Conservation (phyloP, 495 filamentous ascomycete genomes). For the Lophium mytilinum region DNA sequence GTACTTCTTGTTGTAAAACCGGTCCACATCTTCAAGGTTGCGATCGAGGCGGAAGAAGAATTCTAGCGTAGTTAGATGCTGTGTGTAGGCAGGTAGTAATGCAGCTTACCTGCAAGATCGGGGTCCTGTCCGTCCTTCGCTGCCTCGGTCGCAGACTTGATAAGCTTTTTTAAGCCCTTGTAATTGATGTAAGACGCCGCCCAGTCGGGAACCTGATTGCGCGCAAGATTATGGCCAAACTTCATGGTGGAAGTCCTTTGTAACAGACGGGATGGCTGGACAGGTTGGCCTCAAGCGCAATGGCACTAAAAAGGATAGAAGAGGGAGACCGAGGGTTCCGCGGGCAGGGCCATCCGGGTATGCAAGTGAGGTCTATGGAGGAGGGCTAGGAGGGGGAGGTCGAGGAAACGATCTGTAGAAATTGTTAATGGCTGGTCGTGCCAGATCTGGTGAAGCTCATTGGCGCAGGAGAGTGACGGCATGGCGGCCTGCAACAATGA, state of each 20-base stretch:
- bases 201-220: conserved; percentile 97
- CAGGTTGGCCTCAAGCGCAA: too few species aligned
- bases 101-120: conserved; percentile 56
- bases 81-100: neutral
- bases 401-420: too few species aligned
- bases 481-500: too few species aligned
- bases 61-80: conserved; percentile 40
- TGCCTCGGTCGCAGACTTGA: conserved; percentile 63
- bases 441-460: too few species aligned
- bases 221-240: conserved; percentile 54
- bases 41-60: conserved; percentile 94
- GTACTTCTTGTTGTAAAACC: conserved; percentile 93
- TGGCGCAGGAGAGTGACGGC: too few species aligned
- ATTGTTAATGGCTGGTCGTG: too few species aligned
- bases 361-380: too few species aligned
- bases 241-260: conserved; percentile 26
- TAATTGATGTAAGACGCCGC: conserved; percentile 89
- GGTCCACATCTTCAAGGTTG: conserved; percentile 90
- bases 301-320: too few species aligned
- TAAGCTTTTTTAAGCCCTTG: conserved; percentile 88
- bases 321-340: too few species aligned
- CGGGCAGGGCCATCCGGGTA: too few species aligned
- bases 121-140: conserved; percentile 59
- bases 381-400: too few species aligned
- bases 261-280: too few species aligned